These are phyloP conservation scores for Eucalyptus pumila DNA, from an alignment of 345 rosid genomes.

Conservation along the genomic window DNA sequence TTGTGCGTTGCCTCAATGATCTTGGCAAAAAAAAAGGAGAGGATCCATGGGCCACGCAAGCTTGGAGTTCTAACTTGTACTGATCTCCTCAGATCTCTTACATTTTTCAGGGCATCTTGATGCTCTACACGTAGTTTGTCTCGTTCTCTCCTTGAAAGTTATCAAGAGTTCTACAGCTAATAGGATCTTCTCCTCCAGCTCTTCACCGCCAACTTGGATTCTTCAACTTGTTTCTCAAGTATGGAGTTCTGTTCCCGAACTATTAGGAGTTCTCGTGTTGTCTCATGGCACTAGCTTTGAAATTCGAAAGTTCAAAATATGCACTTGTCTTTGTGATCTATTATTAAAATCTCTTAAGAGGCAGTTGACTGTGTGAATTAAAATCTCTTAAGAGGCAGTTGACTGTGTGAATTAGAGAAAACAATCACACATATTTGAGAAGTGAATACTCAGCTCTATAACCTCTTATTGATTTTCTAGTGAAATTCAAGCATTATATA, in stretches of 20 bases:
- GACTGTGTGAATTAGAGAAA: too few relatives aligned
- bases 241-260: conserved; percentile 36
- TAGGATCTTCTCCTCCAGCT: conserved; percentile 68
- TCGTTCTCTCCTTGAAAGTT: conserved; percentile 46
- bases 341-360: too few relatives aligned
- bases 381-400: too few relatives aligned
- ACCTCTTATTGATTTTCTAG: too few relatives aligned
- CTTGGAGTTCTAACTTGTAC: conserved; percentile 15
- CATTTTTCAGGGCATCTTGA: conserved; percentile 33
- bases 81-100: conserved; percentile 20
- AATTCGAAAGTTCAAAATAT: too few relatives aligned
- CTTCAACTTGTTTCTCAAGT: conserved; percentile 42
- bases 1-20: conserved; percentile 62
- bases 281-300: conserved; percentile 24
- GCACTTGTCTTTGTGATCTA: too few relatives aligned
- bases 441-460: too few relatives aligned
- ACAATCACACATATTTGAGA: too few relatives aligned
- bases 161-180: conserved; percentile 77
- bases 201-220: conserved; percentile 22
- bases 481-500: too few relatives aligned
- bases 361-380: too few relatives aligned
- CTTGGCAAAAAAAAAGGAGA: conserved; percentile 71
- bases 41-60: conserved; percentile 37
- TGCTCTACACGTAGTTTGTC: conserved; percentile 54
- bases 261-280: conserved; percentile 29